Base-by-base conservation (phyloP, 1,284 basidiomycete genomes). In the Puccinia sorghi region DNA sequence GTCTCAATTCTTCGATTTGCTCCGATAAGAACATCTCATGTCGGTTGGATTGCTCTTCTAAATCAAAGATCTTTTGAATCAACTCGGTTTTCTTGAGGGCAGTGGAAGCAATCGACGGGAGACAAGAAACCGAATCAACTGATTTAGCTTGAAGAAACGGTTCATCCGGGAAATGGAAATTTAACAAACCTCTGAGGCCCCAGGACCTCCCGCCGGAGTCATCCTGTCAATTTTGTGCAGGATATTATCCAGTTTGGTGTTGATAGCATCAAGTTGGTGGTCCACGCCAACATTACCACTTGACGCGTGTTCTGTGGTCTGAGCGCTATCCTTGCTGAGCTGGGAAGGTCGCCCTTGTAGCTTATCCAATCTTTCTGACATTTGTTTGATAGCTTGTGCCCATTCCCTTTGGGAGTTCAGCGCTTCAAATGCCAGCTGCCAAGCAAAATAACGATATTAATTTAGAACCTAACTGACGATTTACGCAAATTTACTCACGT, bases 1-100 rank as follows among this genome's bases (percentile, higher is more conserved):
- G 59, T 50, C 73, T 66, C 41, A 75, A 66, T 50, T 63, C 73
- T 75, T 75, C 73, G 27, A 75, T 75, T 32, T 75, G 73, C 39
- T 64, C 63, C 25, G 73, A 75, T 48, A 75, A 37, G 52, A 75
- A 75, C 48, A 52, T 75, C 39, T 75, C 73, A 39, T 75, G 73
- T 50, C 61, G 39, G 22, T 61, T 75, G 32, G 61, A 64, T 66
- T 63, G 57, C 41, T 64, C 57, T 37, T 75, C 73, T 20, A 75
- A 39, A 43, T 63, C 73, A 25, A 50, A 61, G 8, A 75, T 61
- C 27, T 75, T 75, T 56, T 75, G 20, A 17, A 75, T n/a, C 20
- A 75, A 50, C 32, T 75, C 61, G 25, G 6, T 32, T 39, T 71
- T 71, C 69, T 71, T 50, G 2, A 48, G 22, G n/a, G 39, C 1